Evolutionary conservation across 768 basidiomycete genomes (phyloP), one percentile per base, ranked within the genome.

Genomic region (Boletus huronensis): DNA sequence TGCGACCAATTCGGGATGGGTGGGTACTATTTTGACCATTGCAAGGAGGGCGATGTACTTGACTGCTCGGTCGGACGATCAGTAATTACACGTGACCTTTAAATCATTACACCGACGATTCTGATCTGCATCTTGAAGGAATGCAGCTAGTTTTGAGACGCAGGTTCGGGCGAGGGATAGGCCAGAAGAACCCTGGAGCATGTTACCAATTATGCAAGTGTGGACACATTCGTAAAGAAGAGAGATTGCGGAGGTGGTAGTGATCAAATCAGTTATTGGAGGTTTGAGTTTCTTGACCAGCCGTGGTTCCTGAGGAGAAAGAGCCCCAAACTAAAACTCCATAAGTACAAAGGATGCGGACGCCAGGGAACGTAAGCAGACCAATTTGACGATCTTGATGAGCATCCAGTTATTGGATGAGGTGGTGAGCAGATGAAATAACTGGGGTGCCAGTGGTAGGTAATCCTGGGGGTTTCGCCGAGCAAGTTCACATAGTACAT

Each of bases 391-490:
- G 50, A 98, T 88, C 74, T 99, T 99, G 71, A 99, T 99, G 55
- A 99, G 80, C 92, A 98, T 96, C 97, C 97, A 99, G 64, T 99
- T 99, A 70, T 99, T 98, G 10, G 90, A 88, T 11, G 93, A 93
- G 2, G 87, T 93, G 0, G 93, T 97, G 55, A 99, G 75, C 11
- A 98, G 79, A 64, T 90, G 92, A 70, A 98, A 99, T 50, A 98
- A 71, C 62, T 90, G 90, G 10, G 97, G 97, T 2, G 96, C 97
- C 38, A 99, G 73, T 4, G 85, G 77, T 8, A 99, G 78, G 66
- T 93, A 94, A 55, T 90, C 88, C 54, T 75, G 73, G 8, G 95
- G 93, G 57, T 86, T 85, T 42, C 81, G 77, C 53, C 91, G 82
- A 13, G 91, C 88, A 35, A 98, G 79, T 72, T 99, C 97, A 68